Percentiles rank a stretch among this genome's conserved stretches.
phyloP scores from a whole-genome alignment of 139 green algal species.

The Tetradesmus lagerheimii region DNA sequence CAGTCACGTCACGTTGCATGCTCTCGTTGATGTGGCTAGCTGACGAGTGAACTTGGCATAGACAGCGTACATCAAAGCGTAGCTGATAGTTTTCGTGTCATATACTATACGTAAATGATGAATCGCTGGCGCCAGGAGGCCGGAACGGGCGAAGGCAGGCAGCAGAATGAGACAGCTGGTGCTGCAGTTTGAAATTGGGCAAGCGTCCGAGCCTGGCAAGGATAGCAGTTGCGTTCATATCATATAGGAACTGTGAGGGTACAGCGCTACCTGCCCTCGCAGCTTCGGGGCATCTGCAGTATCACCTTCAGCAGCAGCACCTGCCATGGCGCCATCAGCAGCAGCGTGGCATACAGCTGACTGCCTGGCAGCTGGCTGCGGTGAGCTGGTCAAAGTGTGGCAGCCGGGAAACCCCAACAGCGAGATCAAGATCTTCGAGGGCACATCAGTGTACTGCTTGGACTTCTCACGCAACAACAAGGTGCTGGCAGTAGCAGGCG shows the following conservation, averaged over 20 bases:
- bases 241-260: too few species aligned
- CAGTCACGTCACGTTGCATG: too few species aligned
- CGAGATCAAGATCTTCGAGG: slow-evolving; percentile 36
- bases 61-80: too few species aligned
- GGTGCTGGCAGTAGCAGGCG: slow-evolving; percentile 41
- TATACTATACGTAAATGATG: neutral
- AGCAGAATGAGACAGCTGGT: neutral
- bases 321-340: slow-evolving; percentile 44
- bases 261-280: too few species aligned
- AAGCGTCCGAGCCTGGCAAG: neutral
- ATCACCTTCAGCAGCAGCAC: slow-evolving; percentile 64
- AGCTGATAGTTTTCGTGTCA: too few species aligned
- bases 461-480: slow-evolving; percentile 48
- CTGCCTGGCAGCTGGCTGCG: slow-evolving; percentile 44
- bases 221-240: too few species aligned
- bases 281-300: slow-evolving; percentile 40
- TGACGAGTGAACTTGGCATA: too few species aligned
- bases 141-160: neutral
- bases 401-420: neutral
- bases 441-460: slow-evolving; percentile 19
- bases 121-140: neutral
- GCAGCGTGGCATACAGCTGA: slow-evolving; percentile 23
- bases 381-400: slow-evolving; percentile 41
- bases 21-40: too few species aligned
- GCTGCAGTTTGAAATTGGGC: neutral